phyloP scores from a whole-genome alignment of 1,284 basidiomycete species.

The Fomitopsis pinicola region DNA sequence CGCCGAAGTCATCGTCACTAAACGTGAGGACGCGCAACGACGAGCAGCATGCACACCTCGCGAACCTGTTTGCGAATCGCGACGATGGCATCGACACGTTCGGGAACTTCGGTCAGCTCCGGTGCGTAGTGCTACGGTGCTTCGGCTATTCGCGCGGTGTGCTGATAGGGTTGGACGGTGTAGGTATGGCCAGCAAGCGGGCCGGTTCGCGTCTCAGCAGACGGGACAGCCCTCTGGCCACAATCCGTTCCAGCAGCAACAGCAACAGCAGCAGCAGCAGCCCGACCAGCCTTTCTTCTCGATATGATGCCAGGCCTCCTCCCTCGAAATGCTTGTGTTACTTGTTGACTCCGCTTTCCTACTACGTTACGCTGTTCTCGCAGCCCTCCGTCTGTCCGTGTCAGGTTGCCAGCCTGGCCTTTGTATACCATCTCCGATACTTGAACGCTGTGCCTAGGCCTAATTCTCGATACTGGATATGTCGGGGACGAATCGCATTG shows the following conservation, averaged over 20 bases:
- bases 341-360: background rate
- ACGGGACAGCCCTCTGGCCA: conserved; percentile 48
- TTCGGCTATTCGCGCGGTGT: background rate
- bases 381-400: no score
- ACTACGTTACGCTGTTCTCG: background rate
- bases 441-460: no score
- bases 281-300: conserved; percentile 84
- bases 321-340: background rate
- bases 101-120: conserved; percentile 79
- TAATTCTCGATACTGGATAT: no score
- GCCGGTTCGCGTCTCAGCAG: conserved; percentile 52
- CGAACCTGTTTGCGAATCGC: conserved; percentile 76
- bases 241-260: conserved; percentile 75
- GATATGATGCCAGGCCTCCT: conserved; percentile 36
- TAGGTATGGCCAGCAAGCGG: conserved; percentile 68
- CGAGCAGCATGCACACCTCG: conserved; percentile 74
- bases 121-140: conserved; percentile 37
- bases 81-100: conserved; percentile 91
- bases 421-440: no score
- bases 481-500: no score
- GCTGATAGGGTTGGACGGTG: background rate
- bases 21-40: conserved; percentile 24
- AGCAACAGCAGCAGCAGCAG: conserved; percentile 49
- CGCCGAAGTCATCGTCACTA: conserved; percentile 17
- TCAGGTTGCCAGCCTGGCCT: no score